Evolutionary conservation across 805 yeast species (phyloP).

Genomic region (Yarrowia sp.): DNA sequence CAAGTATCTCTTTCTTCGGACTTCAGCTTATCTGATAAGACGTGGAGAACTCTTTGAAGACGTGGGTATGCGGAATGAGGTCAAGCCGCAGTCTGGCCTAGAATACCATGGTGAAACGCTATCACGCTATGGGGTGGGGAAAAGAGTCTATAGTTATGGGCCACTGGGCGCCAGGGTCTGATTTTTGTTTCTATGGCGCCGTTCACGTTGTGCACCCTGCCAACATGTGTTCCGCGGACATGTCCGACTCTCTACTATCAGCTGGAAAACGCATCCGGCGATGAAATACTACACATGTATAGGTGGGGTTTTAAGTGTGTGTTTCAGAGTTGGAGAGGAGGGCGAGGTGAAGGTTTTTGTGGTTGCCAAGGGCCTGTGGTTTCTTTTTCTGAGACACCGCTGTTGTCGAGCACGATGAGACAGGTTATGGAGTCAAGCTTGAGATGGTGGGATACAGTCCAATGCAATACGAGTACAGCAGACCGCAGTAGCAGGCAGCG

Average conservation of each 20-base stretch:
- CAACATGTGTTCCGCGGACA: background rate
- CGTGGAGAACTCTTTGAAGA: background rate
- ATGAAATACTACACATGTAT: background rate
- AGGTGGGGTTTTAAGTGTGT: background rate
- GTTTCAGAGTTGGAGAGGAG: constrained; percentile 13
- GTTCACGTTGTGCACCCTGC: background rate
- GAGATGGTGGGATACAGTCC: too few relatives aligned
- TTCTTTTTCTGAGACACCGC: constrained; percentile 20
- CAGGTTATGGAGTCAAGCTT: background rate
- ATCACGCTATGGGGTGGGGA: background rate
- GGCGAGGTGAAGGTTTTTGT: constrained; percentile 2
- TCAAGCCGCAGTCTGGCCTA: background rate
- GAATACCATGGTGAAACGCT: background rate
- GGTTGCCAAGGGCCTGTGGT: constrained; percentile 12
- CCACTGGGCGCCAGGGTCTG: constrained; percentile 1
- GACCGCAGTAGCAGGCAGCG: too few relatives aligned
- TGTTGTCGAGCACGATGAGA: constrained; percentile 20
- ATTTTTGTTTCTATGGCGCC: background rate
- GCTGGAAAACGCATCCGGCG: constrained; percentile 13
- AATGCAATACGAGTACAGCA: too few relatives aligned
- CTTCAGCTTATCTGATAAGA: constrained; percentile 3
- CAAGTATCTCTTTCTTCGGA: background rate
- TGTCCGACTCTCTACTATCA: too few relatives aligned
- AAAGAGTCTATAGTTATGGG: background rate
- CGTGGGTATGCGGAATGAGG: background rate